Evolutionary conservation across 2,329 filamentous ascomycete genomes (phyloP), one percentile per base, ranked within the genome.

Genomic region (Chaetomium sp.): DNA sequence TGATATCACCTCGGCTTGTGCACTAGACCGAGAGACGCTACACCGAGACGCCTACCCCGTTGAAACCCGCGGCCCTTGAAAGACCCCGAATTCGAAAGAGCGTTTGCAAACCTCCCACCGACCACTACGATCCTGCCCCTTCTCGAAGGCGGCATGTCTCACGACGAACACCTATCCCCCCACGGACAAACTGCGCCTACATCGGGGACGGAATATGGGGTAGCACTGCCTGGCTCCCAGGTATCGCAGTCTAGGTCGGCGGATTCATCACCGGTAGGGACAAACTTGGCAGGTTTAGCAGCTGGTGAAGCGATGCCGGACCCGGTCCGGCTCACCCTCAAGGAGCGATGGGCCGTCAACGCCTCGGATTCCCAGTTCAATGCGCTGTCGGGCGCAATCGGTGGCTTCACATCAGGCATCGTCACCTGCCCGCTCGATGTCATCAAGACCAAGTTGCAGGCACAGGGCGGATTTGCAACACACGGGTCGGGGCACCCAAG

Each of bases 401-500:
- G 93, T 58, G 95, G 95, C 57, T 92, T 98, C 73, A 93, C 92
- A 25, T 97, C 93, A 8, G 95, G 95, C 58, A 86, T 99, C 63
- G 91, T 97, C 69, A 98, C 94, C 60, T 99, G 95, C 76, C 95
- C 95, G 50, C 88, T 99, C 71, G 95, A 99, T 82, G 95, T 99
- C 68, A 98, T 99, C 78, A 99, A 99, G 82, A 99, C 95, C 53
- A 98, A 97, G 78, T 80, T 99, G 66, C 95, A 99, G 77, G 94
- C 93, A 19, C 95, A 98, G 76, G 94, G 94, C 68, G 91, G 92
- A 23, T 96, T 96, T 77, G 71, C 77, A 70, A 84, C 79, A 35
- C 54, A 50, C 10, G 70, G 78, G 77, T 74, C 66, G 76, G 76
- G 61, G 80, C 82, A 83, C 65, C 78, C 80, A 25, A 81, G 80